A percentile compares a stretch with the other conserved stretches of the same genome.
Conservation (phyloP, 2,329 filamentous ascomycete genomes). For the Trichoderma harzianum region DNA sequence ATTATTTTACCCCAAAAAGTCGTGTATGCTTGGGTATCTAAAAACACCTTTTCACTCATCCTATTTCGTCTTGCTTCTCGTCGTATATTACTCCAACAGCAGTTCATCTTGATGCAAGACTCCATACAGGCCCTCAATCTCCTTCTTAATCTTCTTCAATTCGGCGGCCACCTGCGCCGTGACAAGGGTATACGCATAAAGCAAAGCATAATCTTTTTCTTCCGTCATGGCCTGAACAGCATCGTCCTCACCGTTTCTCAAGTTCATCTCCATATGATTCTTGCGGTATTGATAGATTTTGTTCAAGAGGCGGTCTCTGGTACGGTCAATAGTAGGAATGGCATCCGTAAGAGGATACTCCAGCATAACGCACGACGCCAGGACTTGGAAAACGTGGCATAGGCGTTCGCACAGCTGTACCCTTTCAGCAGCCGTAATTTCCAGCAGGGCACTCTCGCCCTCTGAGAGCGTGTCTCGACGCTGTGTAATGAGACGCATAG, state of each 20-base stretch:
- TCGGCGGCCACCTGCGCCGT: constrained; percentile 65
- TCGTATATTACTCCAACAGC: constrained; percentile 46
- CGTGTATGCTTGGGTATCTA: background rate
- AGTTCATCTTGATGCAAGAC: constrained; percentile 59
- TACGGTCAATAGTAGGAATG: constrained; percentile 76
- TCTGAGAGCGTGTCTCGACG: constrained; percentile 66
- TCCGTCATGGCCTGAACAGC: constrained; percentile 46
- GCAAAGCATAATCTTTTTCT: constrained; percentile 80
- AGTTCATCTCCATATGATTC: constrained; percentile 48
- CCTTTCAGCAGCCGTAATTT: constrained; percentile 75
- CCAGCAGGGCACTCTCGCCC: constrained; percentile 77
- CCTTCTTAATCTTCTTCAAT: constrained; percentile 56
- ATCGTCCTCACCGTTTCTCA: constrained; percentile 20
- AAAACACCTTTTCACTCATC: background rate
- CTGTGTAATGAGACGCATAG: constrained; percentile 89
- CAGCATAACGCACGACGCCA: constrained; percentile 89
- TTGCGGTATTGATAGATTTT: constrained; percentile 86
- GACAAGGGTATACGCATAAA: constrained; percentile 84
- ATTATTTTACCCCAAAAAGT: background rate
- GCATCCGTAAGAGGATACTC: constrained; percentile 91
- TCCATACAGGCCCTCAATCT: constrained; percentile 62
- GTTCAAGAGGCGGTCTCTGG: constrained; percentile 77
- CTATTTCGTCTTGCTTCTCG: background rate
- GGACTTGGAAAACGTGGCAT: constrained; percentile 80
- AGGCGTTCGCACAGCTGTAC: constrained; percentile 81